These are phyloP conservation scores for Peribolospora baueri DNA, from an alignment of 768 basidiomycete species.

Conservation along the genomic window DNA sequence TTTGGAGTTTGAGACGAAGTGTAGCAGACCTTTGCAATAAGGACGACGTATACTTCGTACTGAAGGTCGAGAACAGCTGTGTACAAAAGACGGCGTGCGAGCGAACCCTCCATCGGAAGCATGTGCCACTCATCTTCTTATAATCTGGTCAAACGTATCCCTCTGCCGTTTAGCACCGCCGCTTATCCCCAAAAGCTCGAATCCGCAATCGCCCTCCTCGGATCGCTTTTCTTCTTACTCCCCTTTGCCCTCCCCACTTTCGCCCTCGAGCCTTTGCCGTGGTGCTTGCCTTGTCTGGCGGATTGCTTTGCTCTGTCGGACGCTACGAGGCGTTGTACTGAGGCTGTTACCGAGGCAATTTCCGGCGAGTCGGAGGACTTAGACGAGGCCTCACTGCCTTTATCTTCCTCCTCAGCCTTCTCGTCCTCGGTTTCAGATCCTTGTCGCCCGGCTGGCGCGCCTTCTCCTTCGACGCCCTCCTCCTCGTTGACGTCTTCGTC, in stretches of 20 bases:
- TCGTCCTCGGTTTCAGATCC: slow-evolving; percentile 8
- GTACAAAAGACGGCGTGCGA: no score
- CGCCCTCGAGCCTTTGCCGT: slow-evolving; percentile 39
- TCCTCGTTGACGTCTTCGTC: slow-evolving; percentile 21
- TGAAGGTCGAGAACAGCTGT: no score
- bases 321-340: slow-evolving; percentile 33
- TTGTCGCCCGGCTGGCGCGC: slow-evolving; percentile 18
- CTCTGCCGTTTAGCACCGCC: no score
- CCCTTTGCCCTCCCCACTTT: slow-evolving; percentile 40
- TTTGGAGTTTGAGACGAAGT: no score
- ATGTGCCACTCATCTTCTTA: no score
- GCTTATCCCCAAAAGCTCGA: not conserved
- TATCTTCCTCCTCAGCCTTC: slow-evolving; percentile 8
- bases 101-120: no score
- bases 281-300: slow-evolving; percentile 30
- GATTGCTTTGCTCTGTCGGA: slow-evolving; percentile 27
- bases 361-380: slow-evolving; percentile 21
- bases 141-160: no score
- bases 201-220: slow-evolving; percentile 1
- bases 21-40: no score
- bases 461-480: slow-evolving; percentile 22
- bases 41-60: no score
- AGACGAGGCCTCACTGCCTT: slow-evolving; percentile 12
- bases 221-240: slow-evolving; percentile 65
- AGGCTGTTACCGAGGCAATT: not conserved